Percentiles rank a stretch among this genome's conserved stretches.
Evolutionary conservation across 192 early-diverging fungal species (phyloP).

Genomic region (Oehlia diaphana): DNA sequence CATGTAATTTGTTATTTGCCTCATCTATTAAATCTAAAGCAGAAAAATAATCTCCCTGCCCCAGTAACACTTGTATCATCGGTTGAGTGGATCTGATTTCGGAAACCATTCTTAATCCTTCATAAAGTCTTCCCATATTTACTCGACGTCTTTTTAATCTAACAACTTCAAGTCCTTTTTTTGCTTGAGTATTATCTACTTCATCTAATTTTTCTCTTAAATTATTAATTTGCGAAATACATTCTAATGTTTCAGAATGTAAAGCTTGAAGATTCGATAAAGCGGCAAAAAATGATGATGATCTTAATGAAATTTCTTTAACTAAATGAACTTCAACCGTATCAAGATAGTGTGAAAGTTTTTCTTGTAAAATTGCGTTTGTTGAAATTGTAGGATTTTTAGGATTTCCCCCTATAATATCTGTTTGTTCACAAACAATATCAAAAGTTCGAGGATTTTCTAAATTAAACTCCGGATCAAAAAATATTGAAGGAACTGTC

Average conservation of each 20-base stretch:
- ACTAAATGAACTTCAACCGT: conserved; percentile 92
- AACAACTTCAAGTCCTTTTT: conserved; percentile 83
- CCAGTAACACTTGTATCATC: conserved; percentile 79
- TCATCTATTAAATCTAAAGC: conserved; percentile 91
- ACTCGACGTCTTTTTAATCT: conserved; percentile 70
- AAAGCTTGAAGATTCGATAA: conserved; percentile 90
- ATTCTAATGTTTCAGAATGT: conserved; percentile 87
- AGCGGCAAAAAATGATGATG: conserved; percentile 95
- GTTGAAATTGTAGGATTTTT: conserved; percentile 54
- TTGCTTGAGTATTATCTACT: conserved; percentile 63
- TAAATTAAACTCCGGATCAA: conserved; percentile 81
- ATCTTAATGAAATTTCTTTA: conserved; percentile 90
- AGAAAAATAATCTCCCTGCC: conserved; percentile 81
- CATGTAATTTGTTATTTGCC: conserved; percentile 59
- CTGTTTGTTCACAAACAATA: conserved; percentile 72
- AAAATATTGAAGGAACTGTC: conserved; percentile 87
- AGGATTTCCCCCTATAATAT: conserved; percentile 50
- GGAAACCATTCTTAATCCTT: conserved; percentile 69
- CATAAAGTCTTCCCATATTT: conserved; percentile 70
- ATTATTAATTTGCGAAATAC: conserved; percentile 83
- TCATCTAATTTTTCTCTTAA: conserved; percentile 69
- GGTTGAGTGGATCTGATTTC: conserved; percentile 79
- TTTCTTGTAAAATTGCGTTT: conserved; percentile 82
- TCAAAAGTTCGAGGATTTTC: conserved; percentile 90
- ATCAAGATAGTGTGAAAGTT: conserved; percentile 87